Conservation (phyloP, 1,284 basidiomycete species). For the Leccinum fuscescens region DNA sequence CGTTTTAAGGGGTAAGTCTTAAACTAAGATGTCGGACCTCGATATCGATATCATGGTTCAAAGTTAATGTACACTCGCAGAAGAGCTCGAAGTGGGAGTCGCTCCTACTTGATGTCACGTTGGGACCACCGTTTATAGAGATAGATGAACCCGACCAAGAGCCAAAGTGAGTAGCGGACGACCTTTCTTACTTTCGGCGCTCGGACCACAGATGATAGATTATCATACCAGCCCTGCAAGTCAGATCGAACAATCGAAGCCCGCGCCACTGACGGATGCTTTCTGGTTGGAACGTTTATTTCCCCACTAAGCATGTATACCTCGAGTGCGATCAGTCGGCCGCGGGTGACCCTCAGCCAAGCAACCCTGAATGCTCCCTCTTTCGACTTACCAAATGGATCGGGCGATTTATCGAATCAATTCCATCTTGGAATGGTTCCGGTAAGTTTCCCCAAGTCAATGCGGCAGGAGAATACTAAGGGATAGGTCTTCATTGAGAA, state of each 20-base stretch:
- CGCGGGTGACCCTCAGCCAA: slow-evolving; percentile 15
- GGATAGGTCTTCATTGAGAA: slow-evolving; percentile 24
- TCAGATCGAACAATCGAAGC: background rate
- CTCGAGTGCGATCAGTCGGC: slow-evolving; percentile 18
- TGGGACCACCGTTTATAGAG: slow-evolving; percentile 39
- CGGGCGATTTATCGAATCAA: background rate
- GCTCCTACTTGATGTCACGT: slow-evolving; percentile 9
- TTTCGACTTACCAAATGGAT: background rate
- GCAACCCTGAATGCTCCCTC: background rate
- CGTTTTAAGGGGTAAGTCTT: background rate
- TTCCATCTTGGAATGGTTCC: slow-evolving; percentile 1
- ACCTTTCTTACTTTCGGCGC: background rate
- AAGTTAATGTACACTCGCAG: background rate
- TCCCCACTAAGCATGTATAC: slow-evolving; percentile 14
- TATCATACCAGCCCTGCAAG: background rate
- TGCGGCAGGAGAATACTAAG: background rate
- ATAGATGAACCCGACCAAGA: background rate
- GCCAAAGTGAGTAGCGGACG: slow-evolving; percentile 16
- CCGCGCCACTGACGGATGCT: slow-evolving; percentile 21
- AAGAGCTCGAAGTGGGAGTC: background rate
- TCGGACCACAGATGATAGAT: slow-evolving; percentile 11
- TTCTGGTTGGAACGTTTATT: slow-evolving; percentile 5
- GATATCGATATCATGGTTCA: background rate
- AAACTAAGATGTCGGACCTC: background rate
- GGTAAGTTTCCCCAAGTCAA: background rate